Conservation (phyloP, 108 stramenopile genomes). For the Bacterosira constricta region DNA sequence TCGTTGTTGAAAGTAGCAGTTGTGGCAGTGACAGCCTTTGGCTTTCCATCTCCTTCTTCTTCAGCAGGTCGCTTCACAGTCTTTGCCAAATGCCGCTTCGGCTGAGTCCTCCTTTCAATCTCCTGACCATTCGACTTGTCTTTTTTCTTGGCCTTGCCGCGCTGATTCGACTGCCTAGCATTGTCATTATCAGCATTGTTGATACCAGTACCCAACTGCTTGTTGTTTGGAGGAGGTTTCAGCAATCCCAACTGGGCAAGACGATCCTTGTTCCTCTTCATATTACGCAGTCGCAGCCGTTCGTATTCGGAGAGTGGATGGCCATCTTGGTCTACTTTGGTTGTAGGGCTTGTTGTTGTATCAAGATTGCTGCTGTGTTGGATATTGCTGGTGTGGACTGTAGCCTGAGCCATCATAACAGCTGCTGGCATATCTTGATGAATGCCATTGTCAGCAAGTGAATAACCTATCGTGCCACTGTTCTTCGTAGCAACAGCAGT, state of each 20-base stretch:
- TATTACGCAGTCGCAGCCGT: slow-evolving; percentile 44
- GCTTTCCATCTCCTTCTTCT: neutral
- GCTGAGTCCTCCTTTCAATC: slow-evolving; percentile 8
- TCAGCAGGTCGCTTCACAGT: neutral
- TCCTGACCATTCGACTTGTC: neutral
- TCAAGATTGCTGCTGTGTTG: too few species aligned
- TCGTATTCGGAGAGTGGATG: slow-evolving; percentile 35
- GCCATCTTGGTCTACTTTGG: slow-evolving; percentile 4
- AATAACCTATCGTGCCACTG: neutral
- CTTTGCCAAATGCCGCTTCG: slow-evolving; percentile 8
- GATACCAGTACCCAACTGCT: neutral
- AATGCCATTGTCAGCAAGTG: neutral
- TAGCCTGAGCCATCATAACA: neutral
- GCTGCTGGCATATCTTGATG: neutral
- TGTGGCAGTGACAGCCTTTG: neutral
- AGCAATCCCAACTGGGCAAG: slow-evolving; percentile 37
- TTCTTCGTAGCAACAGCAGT: neutral
- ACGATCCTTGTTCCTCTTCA: slow-evolving; percentile 37
- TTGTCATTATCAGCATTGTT: neutral
- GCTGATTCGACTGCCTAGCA: neutral
- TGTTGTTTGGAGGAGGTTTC: neutral
- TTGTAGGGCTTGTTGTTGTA: neutral
- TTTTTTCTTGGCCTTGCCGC: too few species aligned
- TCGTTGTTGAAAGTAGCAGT: neutral
- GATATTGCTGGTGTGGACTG: slow-evolving; percentile 13